Evolutionary conservation across 495 filamentous ascomycete genomes (phyloP), one percentile per base, ranked within the genome.

Genomic region (Xylaria flabelliformis): DNA sequence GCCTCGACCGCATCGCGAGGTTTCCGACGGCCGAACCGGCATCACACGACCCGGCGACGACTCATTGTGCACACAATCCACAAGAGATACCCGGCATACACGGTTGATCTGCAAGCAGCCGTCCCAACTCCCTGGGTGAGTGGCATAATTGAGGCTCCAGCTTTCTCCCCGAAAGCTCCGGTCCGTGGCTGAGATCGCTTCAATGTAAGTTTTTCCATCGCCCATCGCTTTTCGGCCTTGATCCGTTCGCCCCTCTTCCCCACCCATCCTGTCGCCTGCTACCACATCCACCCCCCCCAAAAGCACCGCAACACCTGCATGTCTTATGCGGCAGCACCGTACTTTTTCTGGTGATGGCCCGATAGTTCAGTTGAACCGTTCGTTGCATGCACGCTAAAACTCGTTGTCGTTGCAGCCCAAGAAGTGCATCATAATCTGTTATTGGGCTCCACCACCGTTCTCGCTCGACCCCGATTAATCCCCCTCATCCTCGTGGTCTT

Each of bases 121-220:
- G 44, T 66, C 64, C 56, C 62, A 41, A 56, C 36, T 67, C 63
- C 76, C 76, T 76, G 74, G 72, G 74, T 79, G 78, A 72, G 76
- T 73, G 77, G 62, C 78, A 78, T 75, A 61, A 76, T 71, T 65
- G 73, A 81, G 82, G 75, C 72, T 77, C 73, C 75, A 81, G 74
- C 72, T 78, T 61, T 82, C 81, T 79, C 78, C 56, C 80, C 77
- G 82, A 74, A 76, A 79, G 76, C 76, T 76, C 74, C 69, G 53
- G 74, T 64, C 69, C 69, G 73, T 77, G 72, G 79, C 72, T 80
- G 76, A 74, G 75, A 80, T 78, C 84, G 84, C 82, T 85, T 80
- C 80, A 82, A 78, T 82, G 83, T 86, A 82, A 80, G 85, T 82
- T 84, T 84, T 82, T 76, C 67, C 67, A n/a, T 77, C 69, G 21